Base-by-base conservation (phyloP, 768 basidiomycete species). In the Hygrocybe coccinea region DNA sequence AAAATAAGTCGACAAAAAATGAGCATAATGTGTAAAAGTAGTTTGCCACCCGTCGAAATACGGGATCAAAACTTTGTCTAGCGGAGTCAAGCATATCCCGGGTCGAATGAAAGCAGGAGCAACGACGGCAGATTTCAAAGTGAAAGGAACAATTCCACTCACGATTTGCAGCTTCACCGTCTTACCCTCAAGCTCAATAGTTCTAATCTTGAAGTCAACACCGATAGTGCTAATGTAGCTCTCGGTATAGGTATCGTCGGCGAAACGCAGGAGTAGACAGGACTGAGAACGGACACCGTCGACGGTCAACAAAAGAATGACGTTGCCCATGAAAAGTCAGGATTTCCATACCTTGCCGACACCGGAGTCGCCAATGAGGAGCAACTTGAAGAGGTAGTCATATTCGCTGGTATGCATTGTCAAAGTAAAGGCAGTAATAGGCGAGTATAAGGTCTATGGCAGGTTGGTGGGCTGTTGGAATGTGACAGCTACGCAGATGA, bases 151-250 rank as follows among this genome's bases (percentile, higher is more conserved):
- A 38, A 29, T 5, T 59, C 29, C 41, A 77, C 95, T 74, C 66
- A 97, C 95, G 74, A 98, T 98, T 76, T 98, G 95, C 57, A 98
- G 82, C 74, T 97, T 98, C 71, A 97, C 91, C 1, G 91, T 91
- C 86, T 97, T 97, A 57, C 95, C 95, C 67, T 98, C 95, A 53
- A 98, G 80, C 71, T 98, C 95, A 74, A 98, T 97, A 35, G 95
- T 98, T 58, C 95, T 84, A 76, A 98, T 97, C 87, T 95, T 95
- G 78, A 97, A 97, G 78, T 97, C 94, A 56, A 97, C 93, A 61
- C 97, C 97, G 72, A 97, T 98, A 37, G 95, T 97, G 56, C 87
- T 90, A 69, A 98, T 95, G 74, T 95, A 97, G 64, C 89, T 92
- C 71, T 95, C 93, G 51, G 95, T 97, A 79, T 95, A 97, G 50